Conservation (phyloP, 352 stramenopile genomes). For the Halophytophthora batemanensis region DNA sequence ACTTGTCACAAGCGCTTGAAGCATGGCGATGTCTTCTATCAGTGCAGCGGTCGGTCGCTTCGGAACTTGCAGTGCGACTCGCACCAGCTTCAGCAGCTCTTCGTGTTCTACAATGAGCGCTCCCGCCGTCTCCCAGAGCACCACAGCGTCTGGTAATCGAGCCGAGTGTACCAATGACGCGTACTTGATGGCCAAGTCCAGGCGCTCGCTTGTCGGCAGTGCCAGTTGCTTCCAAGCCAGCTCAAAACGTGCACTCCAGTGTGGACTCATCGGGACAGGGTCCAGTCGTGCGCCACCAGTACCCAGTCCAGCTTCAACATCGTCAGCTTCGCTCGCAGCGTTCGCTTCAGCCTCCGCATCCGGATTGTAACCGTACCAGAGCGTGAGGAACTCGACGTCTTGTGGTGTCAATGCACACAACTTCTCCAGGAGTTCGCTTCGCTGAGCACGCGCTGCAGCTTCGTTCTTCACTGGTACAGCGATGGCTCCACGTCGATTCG, state of each 20-base stretch:
- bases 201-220: constrained; percentile 51
- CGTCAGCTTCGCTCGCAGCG: constrained; percentile 6
- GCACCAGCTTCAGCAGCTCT: constrained; percentile 43
- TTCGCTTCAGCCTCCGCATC: constrained; percentile 31
- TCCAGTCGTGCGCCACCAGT: constrained; percentile 29
- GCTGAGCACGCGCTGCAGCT: constrained; percentile 23
- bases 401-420: constrained; percentile 45
- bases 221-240: constrained; percentile 63
- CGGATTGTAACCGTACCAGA: constrained; percentile 55
- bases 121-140: constrained; percentile 54
- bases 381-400: constrained; percentile 61
- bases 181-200: constrained; percentile 80
- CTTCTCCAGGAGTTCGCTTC: constrained; percentile 43
- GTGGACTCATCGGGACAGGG: constrained; percentile 57
- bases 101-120: constrained; percentile 58
- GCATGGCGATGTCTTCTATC: constrained; percentile 34
- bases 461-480: constrained; percentile 47
- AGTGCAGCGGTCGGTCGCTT: constrained; percentile 8
- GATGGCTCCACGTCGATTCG: constrained; percentile 41
- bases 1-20: constrained; percentile 46
- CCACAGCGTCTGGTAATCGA: constrained; percentile 53
- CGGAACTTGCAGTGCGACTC: constrained; percentile 8
- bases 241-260: constrained; percentile 64
- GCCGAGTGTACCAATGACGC: constrained; percentile 51
- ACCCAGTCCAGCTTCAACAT: constrained; percentile 5